Evolutionary conservation across 169 alveolate genomes (phyloP).

Genomic region (Amoebophrya sp.): DNA sequence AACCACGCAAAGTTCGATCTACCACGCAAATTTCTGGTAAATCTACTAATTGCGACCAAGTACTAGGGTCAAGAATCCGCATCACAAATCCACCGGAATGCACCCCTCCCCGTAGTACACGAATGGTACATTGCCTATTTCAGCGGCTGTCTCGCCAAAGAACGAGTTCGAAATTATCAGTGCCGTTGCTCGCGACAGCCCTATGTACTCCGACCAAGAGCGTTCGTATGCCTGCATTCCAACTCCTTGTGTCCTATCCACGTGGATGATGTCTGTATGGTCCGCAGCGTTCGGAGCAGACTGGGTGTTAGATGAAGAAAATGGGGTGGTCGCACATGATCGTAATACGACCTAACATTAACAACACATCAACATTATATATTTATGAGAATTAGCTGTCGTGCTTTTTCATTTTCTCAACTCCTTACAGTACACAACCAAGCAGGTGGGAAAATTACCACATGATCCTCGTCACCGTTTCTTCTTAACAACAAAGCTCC

Average conservation of each 20-base stretch:
- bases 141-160: slow-evolving; percentile 5
- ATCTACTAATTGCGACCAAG: neutral
- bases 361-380: no score
- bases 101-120: slow-evolving; percentile 2
- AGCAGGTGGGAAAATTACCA: no score
- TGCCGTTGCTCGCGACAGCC: neutral
- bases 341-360: no score
- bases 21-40: neutral
- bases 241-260: neutral
- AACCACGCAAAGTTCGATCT: neutral
- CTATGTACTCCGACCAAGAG: neutral
- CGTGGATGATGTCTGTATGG: neutral
- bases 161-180: neutral
- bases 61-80: no score
- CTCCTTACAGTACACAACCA: no score
- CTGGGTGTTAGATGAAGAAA: no score
- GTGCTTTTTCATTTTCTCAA: no score
- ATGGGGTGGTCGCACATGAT: no score
- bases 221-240: neutral
- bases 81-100: neutral
- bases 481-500: neutral
- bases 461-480: no score
- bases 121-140: neutral
- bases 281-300: no score
- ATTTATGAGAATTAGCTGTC: no score